Evolutionary conservation across 768 basidiomycete genomes (phyloP).

Genomic region (Rubroboletus pulcherrimus): DNA sequence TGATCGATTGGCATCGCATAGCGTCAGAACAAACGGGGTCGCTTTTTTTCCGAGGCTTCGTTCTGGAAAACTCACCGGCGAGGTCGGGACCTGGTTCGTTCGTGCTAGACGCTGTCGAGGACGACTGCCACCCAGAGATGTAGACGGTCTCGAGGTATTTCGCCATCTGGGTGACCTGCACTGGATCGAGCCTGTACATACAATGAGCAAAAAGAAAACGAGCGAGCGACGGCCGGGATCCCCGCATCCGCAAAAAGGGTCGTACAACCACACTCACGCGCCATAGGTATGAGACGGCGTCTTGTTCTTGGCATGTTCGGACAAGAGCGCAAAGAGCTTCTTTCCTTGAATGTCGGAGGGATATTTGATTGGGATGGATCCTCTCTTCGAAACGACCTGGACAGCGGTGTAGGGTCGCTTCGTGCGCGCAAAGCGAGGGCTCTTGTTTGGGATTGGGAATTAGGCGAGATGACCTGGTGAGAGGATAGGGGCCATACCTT

Average conservation of each 20-base stretch:
- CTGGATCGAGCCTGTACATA: constrained; percentile 83
- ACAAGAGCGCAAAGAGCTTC: constrained; percentile 78
- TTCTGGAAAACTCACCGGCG: constrained; percentile 56
- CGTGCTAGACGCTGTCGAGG: constrained; percentile 88
- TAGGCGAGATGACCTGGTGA: neutral
- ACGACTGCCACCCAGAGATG: constrained; percentile 95
- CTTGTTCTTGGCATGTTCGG: constrained; percentile 69
- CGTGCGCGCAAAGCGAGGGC: constrained; percentile 81
- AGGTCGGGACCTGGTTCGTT: constrained; percentile 99
- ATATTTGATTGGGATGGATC: constrained; percentile 80
- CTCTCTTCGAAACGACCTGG: constrained; percentile 92
- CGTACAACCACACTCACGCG: constrained; percentile 53
- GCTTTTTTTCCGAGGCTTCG: no score
- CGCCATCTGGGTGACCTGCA: constrained; percentile 99
- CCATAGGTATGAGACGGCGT: constrained; percentile 96
- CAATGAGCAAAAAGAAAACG: constrained; percentile 19
- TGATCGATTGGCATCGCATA: constrained; percentile 23
- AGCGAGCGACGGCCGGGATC: neutral
- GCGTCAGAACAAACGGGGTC: neutral
- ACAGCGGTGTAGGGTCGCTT: constrained; percentile 89
- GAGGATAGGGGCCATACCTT: constrained; percentile 53
- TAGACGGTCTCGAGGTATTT: constrained; percentile 98
- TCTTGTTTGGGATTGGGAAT: constrained; percentile 48
- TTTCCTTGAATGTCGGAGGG: constrained; percentile 81
- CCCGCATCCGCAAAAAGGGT: no score